Evolutionary conservation across 345 rosid genomes (phyloP).

Genomic region (Populus nigra): DNA sequence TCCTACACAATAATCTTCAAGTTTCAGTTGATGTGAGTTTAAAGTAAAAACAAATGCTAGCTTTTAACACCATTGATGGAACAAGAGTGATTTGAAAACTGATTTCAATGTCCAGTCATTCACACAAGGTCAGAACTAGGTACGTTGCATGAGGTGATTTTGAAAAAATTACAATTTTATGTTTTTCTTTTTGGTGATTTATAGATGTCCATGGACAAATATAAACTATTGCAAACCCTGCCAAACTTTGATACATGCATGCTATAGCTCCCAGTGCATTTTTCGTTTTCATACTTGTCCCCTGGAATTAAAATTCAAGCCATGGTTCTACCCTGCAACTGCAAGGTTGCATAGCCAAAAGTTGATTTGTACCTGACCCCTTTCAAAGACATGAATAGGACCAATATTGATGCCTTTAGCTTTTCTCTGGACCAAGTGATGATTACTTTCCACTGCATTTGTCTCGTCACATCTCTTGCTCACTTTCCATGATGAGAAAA

Average conservation of each 20-base stretch:
- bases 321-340: background rate
- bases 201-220: background rate
- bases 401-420: slow-evolving; percentile 37
- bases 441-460: slow-evolving; percentile 24
- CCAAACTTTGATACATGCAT: background rate
- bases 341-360: background rate
- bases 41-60: background rate
- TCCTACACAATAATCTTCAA: slow-evolving; percentile 38
- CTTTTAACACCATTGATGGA: background rate
- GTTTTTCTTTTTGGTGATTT: background rate
- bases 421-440: slow-evolving; percentile 29
- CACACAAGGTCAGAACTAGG: background rate
- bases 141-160: background rate
- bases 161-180: background rate
- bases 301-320: background rate
- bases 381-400: slow-evolving; percentile 91
- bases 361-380: slow-evolving; percentile 42
- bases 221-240: background rate
- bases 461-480: slow-evolving; percentile 49
- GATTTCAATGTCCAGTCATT: background rate
- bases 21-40: slow-evolving; percentile 4
- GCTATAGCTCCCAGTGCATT: background rate
- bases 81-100: background rate
- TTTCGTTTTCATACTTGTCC: background rate
- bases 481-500: slow-evolving; percentile 58